Evolutionary conservation across 2,329 filamentous ascomycete genomes (phyloP).

Genomic region (Aplosporella prunicola): DNA sequence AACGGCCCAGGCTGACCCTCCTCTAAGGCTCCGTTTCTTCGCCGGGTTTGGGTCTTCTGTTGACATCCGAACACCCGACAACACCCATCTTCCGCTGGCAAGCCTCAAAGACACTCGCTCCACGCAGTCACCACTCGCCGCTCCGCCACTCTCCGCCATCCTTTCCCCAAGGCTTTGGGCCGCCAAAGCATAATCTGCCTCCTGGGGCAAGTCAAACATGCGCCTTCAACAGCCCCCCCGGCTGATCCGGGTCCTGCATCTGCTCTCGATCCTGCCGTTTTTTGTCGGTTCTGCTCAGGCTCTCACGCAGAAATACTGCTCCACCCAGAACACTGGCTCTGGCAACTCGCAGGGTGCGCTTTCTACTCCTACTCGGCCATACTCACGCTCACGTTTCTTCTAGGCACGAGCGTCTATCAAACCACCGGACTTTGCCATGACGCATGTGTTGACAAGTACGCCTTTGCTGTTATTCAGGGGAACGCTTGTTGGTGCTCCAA

Average conservation of each 20-base stretch:
- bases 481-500: conserved; percentile 67
- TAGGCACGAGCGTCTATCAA: conserved; percentile 39
- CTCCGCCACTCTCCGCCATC: not conserved
- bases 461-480: conserved; percentile 59
- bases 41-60: conserved; percentile 8
- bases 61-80: no score
- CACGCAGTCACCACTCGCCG: not conserved
- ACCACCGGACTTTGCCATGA: conserved; percentile 60
- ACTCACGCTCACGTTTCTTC: not conserved
- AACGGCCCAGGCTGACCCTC: conserved; percentile 8
- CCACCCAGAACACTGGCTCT: conserved; percentile 33
- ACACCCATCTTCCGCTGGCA: no score
- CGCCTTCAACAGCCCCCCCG: no score
- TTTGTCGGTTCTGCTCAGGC: conserved; percentile 1
- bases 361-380: conserved; percentile 5
- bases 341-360: conserved; percentile 23
- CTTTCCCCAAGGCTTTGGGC: no score
- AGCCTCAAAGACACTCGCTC: no score
- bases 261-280: not conserved
- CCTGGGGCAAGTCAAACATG: no score
- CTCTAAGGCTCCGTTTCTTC: conserved; percentile 9
- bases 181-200: no score
- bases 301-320: conserved; percentile 34
- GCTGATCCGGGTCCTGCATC: no score
- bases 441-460: conserved; percentile 49